Base-by-base conservation (phyloP, 768 basidiomycete species). In the Podaxis mareebaensis region DNA sequence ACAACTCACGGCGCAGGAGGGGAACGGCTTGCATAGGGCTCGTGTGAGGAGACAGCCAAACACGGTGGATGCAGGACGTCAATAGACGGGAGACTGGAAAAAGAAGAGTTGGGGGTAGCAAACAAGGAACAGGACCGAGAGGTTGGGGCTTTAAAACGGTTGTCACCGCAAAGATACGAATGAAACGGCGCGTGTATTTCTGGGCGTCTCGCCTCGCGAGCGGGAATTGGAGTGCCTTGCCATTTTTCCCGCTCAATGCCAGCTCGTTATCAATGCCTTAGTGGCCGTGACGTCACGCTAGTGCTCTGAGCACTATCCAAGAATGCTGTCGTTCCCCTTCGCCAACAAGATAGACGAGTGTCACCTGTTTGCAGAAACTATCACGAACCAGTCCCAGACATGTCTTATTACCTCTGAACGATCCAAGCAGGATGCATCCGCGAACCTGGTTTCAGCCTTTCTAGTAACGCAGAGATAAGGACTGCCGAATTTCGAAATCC, bases 381-480 rank as follows among this genome's bases (percentile, higher is more conserved):
- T 20, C 39, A 53, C 22, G 26, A 2, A n/a, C 24, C 12, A 42
- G 5, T 5, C 8, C 56, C 12, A 44, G 42, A 42, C 40, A 56
- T 8, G 22, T 24, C 3, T 51, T 26, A 28, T 28, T 22, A 51
- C 22, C 8, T 13, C 33, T 49, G 4, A 36, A 12, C 4, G 28
- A 49, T 12, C 11, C 22, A 51, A 22, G 24, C 3, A 51, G 8
- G 12, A 51, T 24, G 22, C 1, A 24, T 15, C 20, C 12, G 26
- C 4, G 49, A 28, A n/a, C 5, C 22, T 24, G 12, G 24, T 26
- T 51, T 13, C 42, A 44, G n/a, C 8, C 15, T 42, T 44, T 53
- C 8, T 15, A 51, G 58, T 28, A 42, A 61, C n/a, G 24, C 60
- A 44, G 38, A 60, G 60, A 61, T 61, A 61, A 61, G 60, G 46